These are phyloP conservation scores for Pseudozyma sp. DNA, from an alignment of 1,284 basidiomycete species.

Conservation along the genomic window DNA sequence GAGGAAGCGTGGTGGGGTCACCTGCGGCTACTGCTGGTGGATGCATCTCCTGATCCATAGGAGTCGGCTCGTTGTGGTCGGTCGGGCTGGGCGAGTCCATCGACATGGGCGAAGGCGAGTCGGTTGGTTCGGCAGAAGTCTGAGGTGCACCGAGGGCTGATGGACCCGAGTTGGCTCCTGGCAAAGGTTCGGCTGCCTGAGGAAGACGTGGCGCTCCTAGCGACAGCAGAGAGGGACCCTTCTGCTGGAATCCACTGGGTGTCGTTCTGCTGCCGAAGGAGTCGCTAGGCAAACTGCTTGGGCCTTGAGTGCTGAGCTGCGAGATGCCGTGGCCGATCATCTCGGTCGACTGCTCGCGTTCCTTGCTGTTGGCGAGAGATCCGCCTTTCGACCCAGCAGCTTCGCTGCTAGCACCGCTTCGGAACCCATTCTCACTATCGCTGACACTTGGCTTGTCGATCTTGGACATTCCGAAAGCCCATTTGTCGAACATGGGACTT, in stretches of 20 bases:
- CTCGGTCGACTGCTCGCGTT: slow-evolving; percentile 73
- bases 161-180: slow-evolving; percentile 17
- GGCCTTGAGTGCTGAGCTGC: slow-evolving; percentile 76
- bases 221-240: slow-evolving; percentile 83
- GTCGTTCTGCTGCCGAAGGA: slow-evolving; percentile 74
- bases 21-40: slow-evolving; percentile 72
- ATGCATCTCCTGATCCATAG: slow-evolving; percentile 37
- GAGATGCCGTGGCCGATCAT: slow-evolving; percentile 73
- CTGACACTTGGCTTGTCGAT: slow-evolving; percentile 65
- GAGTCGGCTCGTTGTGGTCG: slow-evolving; percentile 32
- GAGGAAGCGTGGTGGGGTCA: slow-evolving; percentile 73
- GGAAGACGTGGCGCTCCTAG: slow-evolving; percentile 70
- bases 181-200: slow-evolving; percentile 16
- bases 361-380: slow-evolving; percentile 44
- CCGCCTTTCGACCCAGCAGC: slow-evolving; percentile 49
- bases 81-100: slow-evolving; percentile 44
- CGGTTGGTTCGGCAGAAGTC: slow-evolving; percentile 53
- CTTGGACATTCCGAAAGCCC: slow-evolving; percentile 89
- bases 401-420: slow-evolving; percentile 52
- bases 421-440: slow-evolving; percentile 51
- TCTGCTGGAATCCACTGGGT: slow-evolving; percentile 69
- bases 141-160: no score
- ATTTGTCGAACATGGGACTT: slow-evolving; percentile 86
- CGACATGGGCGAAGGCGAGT: slow-evolving; percentile 56
- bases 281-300: slow-evolving; percentile 63